Conservation (phyloP, 2,329 filamentous ascomycete genomes). For the Aureobasidium sp. region DNA sequence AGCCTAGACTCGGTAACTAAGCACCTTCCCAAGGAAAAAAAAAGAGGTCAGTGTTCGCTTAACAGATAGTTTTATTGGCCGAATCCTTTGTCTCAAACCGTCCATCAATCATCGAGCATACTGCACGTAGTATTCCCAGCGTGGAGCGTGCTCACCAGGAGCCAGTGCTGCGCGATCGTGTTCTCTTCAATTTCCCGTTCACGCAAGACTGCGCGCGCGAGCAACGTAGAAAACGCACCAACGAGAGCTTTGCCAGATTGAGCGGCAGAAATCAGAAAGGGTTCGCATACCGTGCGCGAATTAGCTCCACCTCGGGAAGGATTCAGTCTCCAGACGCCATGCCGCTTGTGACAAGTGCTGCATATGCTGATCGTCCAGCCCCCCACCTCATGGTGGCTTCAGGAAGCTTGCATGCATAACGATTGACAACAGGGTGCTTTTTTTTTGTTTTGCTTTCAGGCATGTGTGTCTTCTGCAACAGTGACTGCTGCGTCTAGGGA, state of each 20-base stretch:
- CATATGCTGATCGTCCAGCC: conserved; percentile 15
- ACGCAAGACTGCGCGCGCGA: not conserved
- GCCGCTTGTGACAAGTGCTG: conserved; percentile 9
- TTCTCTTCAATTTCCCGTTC: not conserved
- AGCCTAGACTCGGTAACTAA: conserved; percentile 10
- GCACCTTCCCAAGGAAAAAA: not conserved
- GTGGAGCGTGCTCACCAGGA: not conserved
- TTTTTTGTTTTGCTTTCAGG: not conserved
- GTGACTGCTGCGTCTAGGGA: not conserved
- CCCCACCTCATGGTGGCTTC: conserved; percentile 8
- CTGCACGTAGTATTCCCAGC: not conserved
- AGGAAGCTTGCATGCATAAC: conserved; percentile 14
- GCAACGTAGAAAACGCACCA: conserved; percentile 3
- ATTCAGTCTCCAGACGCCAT: conserved; percentile 14
- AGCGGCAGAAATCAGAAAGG: conserved; percentile 2
- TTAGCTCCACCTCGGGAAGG: conserved; percentile 5
- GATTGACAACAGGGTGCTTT: conserved; percentile 4
- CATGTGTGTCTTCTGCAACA: not conserved
- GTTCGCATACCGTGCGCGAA: conserved; percentile 1
- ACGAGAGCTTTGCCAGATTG: not conserved
- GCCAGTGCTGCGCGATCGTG: not conserved
- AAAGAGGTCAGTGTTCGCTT: conserved; percentile 4
- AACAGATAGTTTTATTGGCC: conserved; percentile 4
- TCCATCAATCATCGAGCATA: not conserved
- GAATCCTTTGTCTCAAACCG: conserved; percentile 7